phyloP scores from a whole-genome alignment of 331 rosid species.

The Rosa hybrid region DNA sequence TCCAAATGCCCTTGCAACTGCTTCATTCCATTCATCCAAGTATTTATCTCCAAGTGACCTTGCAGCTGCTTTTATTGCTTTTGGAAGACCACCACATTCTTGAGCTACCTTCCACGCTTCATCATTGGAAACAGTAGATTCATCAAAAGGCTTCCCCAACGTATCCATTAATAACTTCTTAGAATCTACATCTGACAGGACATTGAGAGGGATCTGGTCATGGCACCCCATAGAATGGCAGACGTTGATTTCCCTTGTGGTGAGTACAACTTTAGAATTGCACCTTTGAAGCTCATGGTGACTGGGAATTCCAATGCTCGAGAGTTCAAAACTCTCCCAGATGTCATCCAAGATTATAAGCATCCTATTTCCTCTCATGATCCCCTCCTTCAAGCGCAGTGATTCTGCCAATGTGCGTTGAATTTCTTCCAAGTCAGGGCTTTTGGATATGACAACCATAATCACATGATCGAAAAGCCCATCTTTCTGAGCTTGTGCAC shows the following conservation, averaged over 20 bases:
- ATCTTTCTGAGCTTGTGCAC: too few species aligned
- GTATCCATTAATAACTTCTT: slow-evolving; percentile 6
- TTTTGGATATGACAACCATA: background rate
- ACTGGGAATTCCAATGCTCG: slow-evolving; percentile 4
- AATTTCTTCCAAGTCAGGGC: background rate
- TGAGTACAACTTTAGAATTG: slow-evolving; percentile 6
- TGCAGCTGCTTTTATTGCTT: slow-evolving; percentile 20
- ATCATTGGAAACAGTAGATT: background rate
- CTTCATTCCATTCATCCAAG: slow-evolving; percentile 14
- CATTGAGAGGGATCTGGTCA: slow-evolving; percentile 2
- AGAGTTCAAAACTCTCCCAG: background rate
- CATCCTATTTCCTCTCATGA: background rate
- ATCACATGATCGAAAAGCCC: background rate
- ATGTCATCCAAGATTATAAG: slow-evolving; percentile 2
- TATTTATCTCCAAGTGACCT: slow-evolving; percentile 13
- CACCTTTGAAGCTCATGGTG: background rate
- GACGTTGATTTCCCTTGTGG: background rate
- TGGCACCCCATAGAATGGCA: slow-evolving; percentile 6
- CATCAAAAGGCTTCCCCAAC: slow-evolving; percentile 5
- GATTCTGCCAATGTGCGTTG: background rate
- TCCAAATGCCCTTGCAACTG: slow-evolving; percentile 18
- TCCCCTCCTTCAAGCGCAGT: background rate
- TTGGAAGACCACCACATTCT: slow-evolving; percentile 22
- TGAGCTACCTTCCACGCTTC: background rate
- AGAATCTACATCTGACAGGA: slow-evolving; percentile 3